phyloP scores from a whole-genome alignment of 176 grass and related monocot genomes.

The Oryza longistaminata region DNA sequence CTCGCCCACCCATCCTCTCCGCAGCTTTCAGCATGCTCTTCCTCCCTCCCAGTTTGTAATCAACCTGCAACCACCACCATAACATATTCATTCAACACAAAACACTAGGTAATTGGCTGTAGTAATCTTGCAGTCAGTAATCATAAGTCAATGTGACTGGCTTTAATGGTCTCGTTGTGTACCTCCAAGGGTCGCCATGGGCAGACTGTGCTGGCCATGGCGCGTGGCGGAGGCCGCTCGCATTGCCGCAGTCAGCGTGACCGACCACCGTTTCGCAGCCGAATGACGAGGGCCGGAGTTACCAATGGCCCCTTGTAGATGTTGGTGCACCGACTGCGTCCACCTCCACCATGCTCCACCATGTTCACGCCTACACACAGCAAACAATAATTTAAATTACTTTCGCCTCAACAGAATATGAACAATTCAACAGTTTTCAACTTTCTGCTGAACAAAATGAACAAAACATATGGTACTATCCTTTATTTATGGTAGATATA shows the following conservation, averaged over 20 bases:
- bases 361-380: conserved; percentile 61
- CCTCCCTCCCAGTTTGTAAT: conserved; percentile 82
- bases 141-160: too few species aligned
- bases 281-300: conserved; percentile 88
- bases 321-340: conserved; percentile 86
- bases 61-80: conserved; percentile 45
- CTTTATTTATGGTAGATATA: too few species aligned
- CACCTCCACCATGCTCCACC: conserved; percentile 95
- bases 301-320: conserved; percentile 96
- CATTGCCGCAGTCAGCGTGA: conserved; percentile 81
- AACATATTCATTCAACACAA: neutral
- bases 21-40: conserved; percentile 97
- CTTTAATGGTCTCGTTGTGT: neutral
- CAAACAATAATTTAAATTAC: neutral
- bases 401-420: neutral
- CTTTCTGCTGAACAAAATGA: too few species aligned
- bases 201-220: conserved; percentile 85
- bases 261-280: conserved; percentile 85
- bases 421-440: too few species aligned
- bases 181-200: conserved; percentile 54
- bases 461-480: too few species aligned
- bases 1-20: conserved; percentile 93
- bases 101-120: too few species aligned
- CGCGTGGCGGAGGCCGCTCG: conserved; percentile 83
- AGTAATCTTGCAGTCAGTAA: too few species aligned